A percentile compares a stretch with the other conserved stretches of the same genome.
Evolutionary conservation across 495 filamentous ascomycete genomes (phyloP).

Genomic region (Gamarada debralockiae): DNA sequence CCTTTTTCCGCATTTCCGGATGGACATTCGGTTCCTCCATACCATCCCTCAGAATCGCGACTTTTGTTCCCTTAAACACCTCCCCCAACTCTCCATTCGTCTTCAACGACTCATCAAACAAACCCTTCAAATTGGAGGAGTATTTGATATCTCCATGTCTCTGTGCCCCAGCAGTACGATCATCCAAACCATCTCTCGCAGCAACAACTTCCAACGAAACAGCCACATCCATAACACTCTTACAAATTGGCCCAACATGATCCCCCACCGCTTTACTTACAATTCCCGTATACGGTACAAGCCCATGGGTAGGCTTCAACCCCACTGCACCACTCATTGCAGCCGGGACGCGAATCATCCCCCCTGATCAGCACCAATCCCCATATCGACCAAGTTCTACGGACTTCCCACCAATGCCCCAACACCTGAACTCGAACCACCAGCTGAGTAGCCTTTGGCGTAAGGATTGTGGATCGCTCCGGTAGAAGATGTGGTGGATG

Average conservation of each 20-base stretch:
- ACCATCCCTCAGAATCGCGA: slow-evolving; percentile 50
- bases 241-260: slow-evolving; percentile 45
- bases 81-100: slow-evolving; percentile 11
- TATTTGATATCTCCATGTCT: slow-evolving; percentile 32
- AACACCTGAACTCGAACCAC: slow-evolving; percentile 44
- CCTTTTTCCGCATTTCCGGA: slow-evolving; percentile 35
- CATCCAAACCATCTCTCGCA: slow-evolving; percentile 55
- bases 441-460: slow-evolving; percentile 32
- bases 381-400: slow-evolving; percentile 43
- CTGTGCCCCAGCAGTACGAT: slow-evolving; percentile 42
- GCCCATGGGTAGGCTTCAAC: slow-evolving; percentile 45
- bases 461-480: slow-evolving; percentile 36
- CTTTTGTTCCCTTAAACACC: slow-evolving; percentile 42
- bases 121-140: no score
- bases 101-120: slow-evolving; percentile 25
- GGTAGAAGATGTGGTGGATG: slow-evolving; percentile 28
- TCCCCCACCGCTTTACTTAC: slow-evolving; percentile 43
- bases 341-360: slow-evolving; percentile 54
- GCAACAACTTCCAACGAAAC: slow-evolving; percentile 47
- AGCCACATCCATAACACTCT: slow-evolving; percentile 46
- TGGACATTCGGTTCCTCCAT: slow-evolving; percentile 41
- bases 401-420: slow-evolving; percentile 34
- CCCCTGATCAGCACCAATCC: slow-evolving; percentile 58
- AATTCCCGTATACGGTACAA: slow-evolving; percentile 45
- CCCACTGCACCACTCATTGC: slow-evolving; percentile 44